Base-by-base conservation (phyloP, 805 yeast genomes). In the Nakazawaea ernobii region DNA sequence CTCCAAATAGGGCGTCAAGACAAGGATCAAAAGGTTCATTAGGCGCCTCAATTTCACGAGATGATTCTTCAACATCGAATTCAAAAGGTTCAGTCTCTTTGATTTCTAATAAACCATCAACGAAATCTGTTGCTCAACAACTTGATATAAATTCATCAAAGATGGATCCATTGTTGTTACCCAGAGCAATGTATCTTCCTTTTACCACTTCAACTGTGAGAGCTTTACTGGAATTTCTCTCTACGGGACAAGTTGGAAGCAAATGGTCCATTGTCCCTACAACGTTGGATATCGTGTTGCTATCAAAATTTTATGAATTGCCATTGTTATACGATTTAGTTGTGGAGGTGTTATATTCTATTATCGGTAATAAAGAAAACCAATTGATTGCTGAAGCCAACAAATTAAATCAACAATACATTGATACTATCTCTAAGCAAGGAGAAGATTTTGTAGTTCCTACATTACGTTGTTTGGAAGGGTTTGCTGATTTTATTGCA, bases 191-290 rank as follows among this genome's bases (percentile, higher is more conserved):
- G 27, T 85, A 82, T 53, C 60, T 86, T 52, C 94, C 95, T 3
- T 84, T 82, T 64, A 61, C 80, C 2, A 79, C 83, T 1, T 59
- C 67, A 1, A 76, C 88, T 0, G 77, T 84, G 13, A 72, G 72
- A 48, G 89, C 89, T 2, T 75, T 85, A 53, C 69, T 82, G 27
- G 94, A 86, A 58, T 86, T 80, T 59, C 68, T 86, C 47, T 84
- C 82, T 56, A 86, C 91, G 5, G 95, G 94, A 1, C 90, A 85
- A 61, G 77, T 86, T 20, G 88, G 88, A 26, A 79, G 82, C 45
- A 82, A 77, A 55, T 85, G 92, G 92, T 63, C 73, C n/a, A 63
- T 86, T 35, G 69, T 77, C 1, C 92, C 94, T 0, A 80, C 86
- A 0, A 76, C 85, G 0, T 68, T 84, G 35, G 89, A 84, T 53